Percentiles rank a stretch among this genome's conserved stretches.
phyloP scores from a whole-genome alignment of 208 protist species.

The Sergeia podlipaevii region DNA sequence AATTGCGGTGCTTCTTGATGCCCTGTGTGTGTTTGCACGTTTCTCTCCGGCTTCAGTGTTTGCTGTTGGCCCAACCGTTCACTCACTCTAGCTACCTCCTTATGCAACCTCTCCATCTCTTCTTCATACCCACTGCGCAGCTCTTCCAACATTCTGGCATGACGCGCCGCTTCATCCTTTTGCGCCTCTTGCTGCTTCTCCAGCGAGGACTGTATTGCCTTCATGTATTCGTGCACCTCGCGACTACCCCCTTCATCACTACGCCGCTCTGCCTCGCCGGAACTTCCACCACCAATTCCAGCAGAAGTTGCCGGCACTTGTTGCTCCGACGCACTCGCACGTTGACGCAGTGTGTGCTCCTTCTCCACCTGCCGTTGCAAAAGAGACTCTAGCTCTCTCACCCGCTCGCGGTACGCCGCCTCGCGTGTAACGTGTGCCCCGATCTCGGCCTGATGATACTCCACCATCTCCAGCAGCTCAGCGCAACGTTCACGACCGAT shows the following conservation, averaged over 20 bases:
- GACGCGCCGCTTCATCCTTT: neutral
- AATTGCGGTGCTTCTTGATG: no score
- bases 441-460: constrained; percentile 54
- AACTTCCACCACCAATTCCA: constrained; percentile 10
- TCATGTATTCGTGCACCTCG: constrained; percentile 4
- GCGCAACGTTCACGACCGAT: constrained; percentile 11
- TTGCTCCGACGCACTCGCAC: no score
- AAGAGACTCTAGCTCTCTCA: constrained; percentile 34
- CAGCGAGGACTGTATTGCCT: neutral
- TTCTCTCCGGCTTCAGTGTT: no score
- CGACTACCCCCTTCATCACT: no score
- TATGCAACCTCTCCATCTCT: constrained; percentile 11
- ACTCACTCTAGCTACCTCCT: no score
- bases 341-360: constrained; percentile 14
- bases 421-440: constrained; percentile 40
- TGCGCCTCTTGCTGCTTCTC: neutral
- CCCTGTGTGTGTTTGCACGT: no score
- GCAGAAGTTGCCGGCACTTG: constrained; percentile 16
- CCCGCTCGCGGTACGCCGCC: constrained; percentile 43
- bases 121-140: constrained; percentile 16
- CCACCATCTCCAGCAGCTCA: constrained; percentile 38
- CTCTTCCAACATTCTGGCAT: constrained; percentile 9
- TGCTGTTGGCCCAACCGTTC: no score
- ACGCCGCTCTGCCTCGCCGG: no score
- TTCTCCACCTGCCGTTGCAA: neutral